Base-by-base conservation (phyloP, 2,329 filamentous ascomycete genomes). In the Sporothrix brunneoviolacea region DNA sequence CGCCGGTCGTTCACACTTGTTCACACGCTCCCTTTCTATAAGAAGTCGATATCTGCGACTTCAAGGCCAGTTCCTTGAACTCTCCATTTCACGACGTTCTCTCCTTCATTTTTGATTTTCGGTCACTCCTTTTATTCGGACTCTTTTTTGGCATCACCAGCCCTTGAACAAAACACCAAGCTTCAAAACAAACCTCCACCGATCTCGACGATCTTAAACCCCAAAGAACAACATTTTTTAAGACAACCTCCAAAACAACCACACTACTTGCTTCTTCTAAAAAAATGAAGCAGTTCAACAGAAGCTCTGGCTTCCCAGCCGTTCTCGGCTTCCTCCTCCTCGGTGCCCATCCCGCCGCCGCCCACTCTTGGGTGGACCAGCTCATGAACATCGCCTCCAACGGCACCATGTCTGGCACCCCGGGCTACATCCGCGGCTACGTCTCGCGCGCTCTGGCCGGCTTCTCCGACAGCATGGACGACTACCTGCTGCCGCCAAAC, bases 281-380 rank as follows among this genome's bases (percentile, higher is more conserved):
- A 41, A 47, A n/a, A 9, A 57, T 56, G 55, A 53, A 47, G 46
- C 39, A 37, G 4, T 28, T 27, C 21, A 16, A 4, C 8, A 18
- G 8, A 19, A 30, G 16, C 4, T 3, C 13, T 5, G 36, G 21
- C 39, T 35, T 48, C 30, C 13, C 24, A 16, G 51, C 46, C 22
- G 3, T 36, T 18, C 32, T 52, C 24, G 16, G 43, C 32, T 18
- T 53, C n/a, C 32, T 49, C 4, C n/a, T 30, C 12, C 12, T 35
- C 19, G 37, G 38, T 8, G 42, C 42, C 5, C 57, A 60, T 43
- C 57, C 61, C 6, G 65, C 61, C 30, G 58, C 58, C 22, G 83
- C 80, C 32, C 91, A 96, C 68, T 85, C 82, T 16, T 96, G 91
- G 91, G 77, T 91, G 42, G 90, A 96, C 68, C 74, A 84, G 60